phyloP scores from a whole-genome alignment of 495 filamentous ascomycete species.

The Staphylotrichum tortipilum region DNA sequence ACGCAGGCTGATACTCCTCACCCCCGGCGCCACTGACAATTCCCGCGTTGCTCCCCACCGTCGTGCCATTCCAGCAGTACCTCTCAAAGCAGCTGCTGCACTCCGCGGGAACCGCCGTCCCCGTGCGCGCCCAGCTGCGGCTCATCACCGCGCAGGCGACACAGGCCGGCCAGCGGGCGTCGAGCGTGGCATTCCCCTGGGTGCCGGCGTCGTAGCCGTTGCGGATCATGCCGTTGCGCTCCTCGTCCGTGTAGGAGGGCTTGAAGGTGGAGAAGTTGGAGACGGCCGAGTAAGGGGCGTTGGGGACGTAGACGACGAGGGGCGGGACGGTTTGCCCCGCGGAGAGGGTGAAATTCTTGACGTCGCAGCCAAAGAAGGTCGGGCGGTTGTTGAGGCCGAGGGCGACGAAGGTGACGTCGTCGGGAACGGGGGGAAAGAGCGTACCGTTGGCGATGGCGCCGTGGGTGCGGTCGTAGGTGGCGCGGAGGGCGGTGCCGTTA shows the following conservation, averaged over 20 bases:
- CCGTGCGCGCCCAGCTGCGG: constrained; percentile 61
- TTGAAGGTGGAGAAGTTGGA: constrained; percentile 72
- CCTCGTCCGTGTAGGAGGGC: constrained; percentile 46
- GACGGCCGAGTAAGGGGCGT: constrained; percentile 63
- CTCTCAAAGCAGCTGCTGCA: constrained; percentile 66
- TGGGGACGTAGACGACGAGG: constrained; percentile 84
- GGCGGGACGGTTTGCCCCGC: constrained; percentile 42
- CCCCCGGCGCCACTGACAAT: not conserved
- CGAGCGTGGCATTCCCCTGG: constrained; percentile 66
- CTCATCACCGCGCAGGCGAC: constrained; percentile 84
- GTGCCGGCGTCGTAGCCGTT: constrained; percentile 83
- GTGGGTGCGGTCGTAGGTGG: constrained; percentile 69
- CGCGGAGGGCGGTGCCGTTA: constrained; percentile 74
- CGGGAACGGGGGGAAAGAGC: constrained; percentile 73
- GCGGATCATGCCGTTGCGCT: constrained; percentile 67
- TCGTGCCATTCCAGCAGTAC: constrained; percentile 85
- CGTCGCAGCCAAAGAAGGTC: constrained; percentile 89
- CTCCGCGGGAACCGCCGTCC: constrained; percentile 50
- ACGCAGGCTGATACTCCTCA: constrained; percentile 26
- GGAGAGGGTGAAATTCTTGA: constrained; percentile 50
- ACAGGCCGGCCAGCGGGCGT: constrained; percentile 65
- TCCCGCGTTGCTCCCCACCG: constrained; percentile 31
- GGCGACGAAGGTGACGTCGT: constrained; percentile 79
- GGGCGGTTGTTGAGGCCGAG: constrained; percentile 75
- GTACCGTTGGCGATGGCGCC: constrained; percentile 68